These are phyloP conservation scores for Juglanconis sp. DNA, from an alignment of 2,329 filamentous ascomycete species.

Conservation along the genomic window DNA sequence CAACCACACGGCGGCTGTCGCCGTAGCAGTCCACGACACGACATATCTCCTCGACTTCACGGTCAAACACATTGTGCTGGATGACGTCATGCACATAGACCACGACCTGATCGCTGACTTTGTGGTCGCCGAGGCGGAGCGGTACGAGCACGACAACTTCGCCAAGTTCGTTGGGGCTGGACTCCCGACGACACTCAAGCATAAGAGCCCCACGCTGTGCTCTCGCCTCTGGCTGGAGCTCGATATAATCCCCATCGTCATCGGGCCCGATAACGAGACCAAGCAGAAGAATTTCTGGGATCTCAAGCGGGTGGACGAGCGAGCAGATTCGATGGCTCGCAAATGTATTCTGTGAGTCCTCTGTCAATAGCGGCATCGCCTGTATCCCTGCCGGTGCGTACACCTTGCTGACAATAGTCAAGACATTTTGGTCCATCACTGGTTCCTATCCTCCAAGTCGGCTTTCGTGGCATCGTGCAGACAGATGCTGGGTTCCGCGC, in stretches of 20 bases:
- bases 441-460: conserved; percentile 65
- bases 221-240: conserved; percentile 72
- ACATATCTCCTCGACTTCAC: conserved; percentile 73
- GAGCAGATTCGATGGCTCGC: conserved; percentile 76
- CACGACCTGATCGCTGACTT: conserved; percentile 55
- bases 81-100: conserved; percentile 35
- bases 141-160: conserved; percentile 62
- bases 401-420: not conserved
- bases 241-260: conserved; percentile 70
- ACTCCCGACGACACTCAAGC: conserved; percentile 58
- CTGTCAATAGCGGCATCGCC: not conserved
- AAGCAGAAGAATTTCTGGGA: conserved; percentile 34
- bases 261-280: conserved; percentile 46
- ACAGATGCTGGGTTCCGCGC: conserved; percentile 66
- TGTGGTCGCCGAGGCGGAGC: conserved; percentile 52
- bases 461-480: conserved; percentile 65
- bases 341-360: conserved; percentile 68
- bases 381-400: not conserved
- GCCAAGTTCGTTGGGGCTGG: conserved; percentile 75
- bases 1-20: conserved; percentile 54
- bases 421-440: conserved; percentile 72
- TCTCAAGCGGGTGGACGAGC: conserved; percentile 67
- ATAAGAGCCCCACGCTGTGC: conserved; percentile 62
- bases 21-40: conserved; percentile 69
- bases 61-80: conserved; percentile 53